These are phyloP conservation scores for Suillus luteus DNA, from an alignment of 768 basidiomycete species.

Conservation along the genomic window DNA sequence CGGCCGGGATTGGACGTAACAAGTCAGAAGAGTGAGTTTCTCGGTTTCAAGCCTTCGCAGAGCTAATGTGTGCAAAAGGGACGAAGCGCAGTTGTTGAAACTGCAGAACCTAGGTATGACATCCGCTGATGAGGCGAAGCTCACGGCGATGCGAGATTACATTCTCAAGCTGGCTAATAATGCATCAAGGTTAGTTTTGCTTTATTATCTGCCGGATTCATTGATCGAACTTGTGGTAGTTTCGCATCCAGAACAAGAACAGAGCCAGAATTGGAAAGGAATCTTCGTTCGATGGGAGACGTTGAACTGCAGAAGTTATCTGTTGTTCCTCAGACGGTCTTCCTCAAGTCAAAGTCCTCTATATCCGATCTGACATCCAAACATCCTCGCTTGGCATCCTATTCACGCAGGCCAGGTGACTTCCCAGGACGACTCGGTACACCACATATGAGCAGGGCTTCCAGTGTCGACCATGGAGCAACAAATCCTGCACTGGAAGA, in stretches of 20 bases:
- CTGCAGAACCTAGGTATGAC: constrained; percentile 90
- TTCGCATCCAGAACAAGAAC: constrained; percentile 64
- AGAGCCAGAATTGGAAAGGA: constrained; percentile 65
- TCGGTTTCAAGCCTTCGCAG: not conserved
- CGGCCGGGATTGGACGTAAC: constrained; percentile 42
- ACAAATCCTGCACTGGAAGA: constrained; percentile 73
- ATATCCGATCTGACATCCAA: constrained; percentile 39
- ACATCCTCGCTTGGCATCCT: constrained; percentile 40
- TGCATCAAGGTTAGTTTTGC: constrained; percentile 60
- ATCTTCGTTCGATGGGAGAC: constrained; percentile 62
- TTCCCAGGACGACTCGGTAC: constrained; percentile 51
- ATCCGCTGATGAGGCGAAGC: constrained; percentile 75
- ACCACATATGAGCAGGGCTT: constrained; percentile 46
- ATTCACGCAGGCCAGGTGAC: constrained; percentile 45
- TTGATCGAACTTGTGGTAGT: constrained; percentile 39
- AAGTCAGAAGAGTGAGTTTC: constrained; percentile 77
- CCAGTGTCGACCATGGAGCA: constrained; percentile 48
- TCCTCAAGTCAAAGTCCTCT: constrained; percentile 59
- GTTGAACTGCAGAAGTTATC: constrained; percentile 86
- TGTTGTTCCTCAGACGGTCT: constrained; percentile 89
- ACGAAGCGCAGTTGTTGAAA: constrained; percentile 73
- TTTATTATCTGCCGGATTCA: not conserved
- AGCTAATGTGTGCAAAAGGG: constrained; percentile 46
- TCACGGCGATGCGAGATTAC: constrained; percentile 88
- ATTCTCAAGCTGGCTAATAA: constrained; percentile 81